These are phyloP conservation scores for Coriaria nepalensis DNA, from an alignment of 306 rosid genomes.

Conservation along the genomic window DNA sequence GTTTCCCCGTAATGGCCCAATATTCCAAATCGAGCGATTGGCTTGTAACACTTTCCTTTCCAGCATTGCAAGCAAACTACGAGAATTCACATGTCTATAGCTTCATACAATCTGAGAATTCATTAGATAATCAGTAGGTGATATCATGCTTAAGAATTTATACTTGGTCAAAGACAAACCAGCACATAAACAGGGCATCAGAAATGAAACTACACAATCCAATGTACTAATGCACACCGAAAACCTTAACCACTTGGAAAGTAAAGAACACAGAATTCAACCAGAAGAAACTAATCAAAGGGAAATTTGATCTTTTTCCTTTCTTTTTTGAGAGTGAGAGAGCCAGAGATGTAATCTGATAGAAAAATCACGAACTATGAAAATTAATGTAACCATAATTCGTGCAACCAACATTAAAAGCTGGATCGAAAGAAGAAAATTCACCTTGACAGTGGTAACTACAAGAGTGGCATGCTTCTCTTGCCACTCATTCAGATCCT, in stretches of 20 bases:
- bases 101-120: neutral
- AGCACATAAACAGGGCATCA: neutral
- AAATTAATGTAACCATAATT: too few relatives aligned
- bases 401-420: neutral
- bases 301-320: too few relatives aligned
- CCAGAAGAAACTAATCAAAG: neutral
- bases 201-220: neutral
- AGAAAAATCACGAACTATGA: too few relatives aligned
- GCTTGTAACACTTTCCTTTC: too few relatives aligned
- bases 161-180: conserved; percentile 1
- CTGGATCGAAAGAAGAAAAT: conserved; percentile 2
- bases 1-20: too few relatives aligned
- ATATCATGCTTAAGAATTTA: neutral
- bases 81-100: too few relatives aligned
- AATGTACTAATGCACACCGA: neutral
- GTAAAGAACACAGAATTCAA: neutral
- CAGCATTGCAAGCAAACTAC: neutral
- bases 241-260: neutral
- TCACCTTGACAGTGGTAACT: conserved; percentile 78
- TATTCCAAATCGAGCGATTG: too few relatives aligned
- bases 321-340: too few relatives aligned
- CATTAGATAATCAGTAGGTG: neutral
- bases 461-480: conserved; percentile 90
- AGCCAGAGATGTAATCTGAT: too few relatives aligned
- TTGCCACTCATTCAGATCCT: conserved; percentile 94